Base-by-base conservation (phyloP, 768 basidiomycete species). In the Coprinopsis marcescibilis region DNA sequence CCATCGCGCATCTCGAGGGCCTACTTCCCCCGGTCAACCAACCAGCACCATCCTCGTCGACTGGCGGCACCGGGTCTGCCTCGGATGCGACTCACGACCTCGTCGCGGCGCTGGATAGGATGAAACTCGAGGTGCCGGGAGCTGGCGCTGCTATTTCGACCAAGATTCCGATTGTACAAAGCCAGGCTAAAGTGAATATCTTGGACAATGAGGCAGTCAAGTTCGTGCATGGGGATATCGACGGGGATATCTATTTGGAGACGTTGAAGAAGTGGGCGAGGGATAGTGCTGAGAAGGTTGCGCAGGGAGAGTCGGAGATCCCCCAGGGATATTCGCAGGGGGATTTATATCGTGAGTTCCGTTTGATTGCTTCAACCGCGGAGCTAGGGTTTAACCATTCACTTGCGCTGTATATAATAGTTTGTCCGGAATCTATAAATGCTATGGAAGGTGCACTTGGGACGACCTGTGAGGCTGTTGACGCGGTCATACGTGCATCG, bases 391-490 rank as follows among this genome's bases (percentile, higher is more conserved):
- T 7, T 48, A 14, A 45, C 17, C 45, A 23, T 34, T 13, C 26
- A 4, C 12, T 44, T 45, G 20, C 45, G 40, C 15, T 47, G 35
- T 26, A 26, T n/a, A n/a, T n/a, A n/a, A n/a, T 26, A 91, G 89
- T 95, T n/a, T 90, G 85, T 54, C 80, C 83, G 0, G 75, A 72
- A 40, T 89, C 89, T 4, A 60, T 90, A 1, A 70, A 78, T 24
- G 89, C 92, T 0, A 83, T 95, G 26, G 78, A 85, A 59, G 89
- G 89, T 0, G 86, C 90, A 1, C 58, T 91, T 0, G 89, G 87
- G 0, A 83, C 90, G 0, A 79, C 91, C 0, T 93, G 89, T 61
- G 85, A 95, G 64, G 92, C 91, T 0, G 84, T 97, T 0, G 92
- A 97, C 47, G 64, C 62, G 1, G 76, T 92, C 13, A 53, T 83